These are phyloP conservation scores for Acorus calamus DNA, from an alignment of 106 monocot genomes.

Conservation along the genomic window DNA sequence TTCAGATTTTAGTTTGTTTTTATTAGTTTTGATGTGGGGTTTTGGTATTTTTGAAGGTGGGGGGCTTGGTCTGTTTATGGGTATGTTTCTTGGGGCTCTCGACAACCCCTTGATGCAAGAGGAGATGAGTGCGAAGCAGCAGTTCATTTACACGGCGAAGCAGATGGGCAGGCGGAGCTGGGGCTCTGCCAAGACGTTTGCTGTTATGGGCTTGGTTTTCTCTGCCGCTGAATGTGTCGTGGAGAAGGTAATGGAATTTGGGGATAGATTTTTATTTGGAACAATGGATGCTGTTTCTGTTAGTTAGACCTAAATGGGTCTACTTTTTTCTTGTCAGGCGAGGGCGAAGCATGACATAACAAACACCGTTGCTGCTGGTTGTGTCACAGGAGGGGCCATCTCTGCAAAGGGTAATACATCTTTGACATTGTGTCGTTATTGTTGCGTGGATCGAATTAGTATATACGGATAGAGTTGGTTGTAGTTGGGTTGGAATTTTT, in stretches of 20 bases:
- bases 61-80: slow-evolving; percentile 84
- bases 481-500: too few species aligned
- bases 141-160: slow-evolving; percentile 75
- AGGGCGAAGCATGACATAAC: slow-evolving; percentile 65
- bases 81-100: slow-evolving; percentile 79
- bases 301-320: background rate
- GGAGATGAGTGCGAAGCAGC: slow-evolving; percentile 73
- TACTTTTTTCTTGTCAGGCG: slow-evolving; percentile 34
- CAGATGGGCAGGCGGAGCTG: slow-evolving; percentile 96
- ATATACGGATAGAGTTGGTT: too few species aligned
- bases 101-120: slow-evolving; percentile 79
- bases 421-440: background rate
- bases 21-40: too few species aligned
- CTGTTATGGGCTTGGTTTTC: slow-evolving; percentile 89
- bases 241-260: slow-evolving; percentile 52
- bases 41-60: slow-evolving; percentile 38
- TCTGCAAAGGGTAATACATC: slow-evolving; percentile 69
- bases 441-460: too few species aligned
- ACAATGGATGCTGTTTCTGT: background rate
- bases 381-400: slow-evolving; percentile 83
- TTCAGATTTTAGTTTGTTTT: too few species aligned
- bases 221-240: slow-evolving; percentile 92
- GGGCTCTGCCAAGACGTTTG: slow-evolving; percentile 79
- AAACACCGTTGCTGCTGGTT: slow-evolving; percentile 1
- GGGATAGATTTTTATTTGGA: background rate